phyloP scores from a whole-genome alignment of 768 basidiomycete species.

The Cantharellus anzutake region DNA sequence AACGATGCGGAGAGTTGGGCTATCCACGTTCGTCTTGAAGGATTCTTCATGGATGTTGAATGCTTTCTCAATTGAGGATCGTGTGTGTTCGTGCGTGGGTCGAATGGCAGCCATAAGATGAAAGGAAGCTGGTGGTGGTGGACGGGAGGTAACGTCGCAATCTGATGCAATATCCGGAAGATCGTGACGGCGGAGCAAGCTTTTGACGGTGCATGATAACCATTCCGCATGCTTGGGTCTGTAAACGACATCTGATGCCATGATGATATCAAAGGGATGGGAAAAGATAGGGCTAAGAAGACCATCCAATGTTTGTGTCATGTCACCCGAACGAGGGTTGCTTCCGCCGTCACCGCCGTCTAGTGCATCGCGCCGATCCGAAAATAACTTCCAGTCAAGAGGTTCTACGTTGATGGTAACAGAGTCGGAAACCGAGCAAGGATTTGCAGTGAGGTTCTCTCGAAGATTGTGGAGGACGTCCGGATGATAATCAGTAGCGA shows the following conservation, averaged over 20 bases:
- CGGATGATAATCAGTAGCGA: slow-evolving; percentile 65
- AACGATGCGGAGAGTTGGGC: slow-evolving; percentile 7
- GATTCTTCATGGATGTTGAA: slow-evolving; percentile 20
- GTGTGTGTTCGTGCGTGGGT: slow-evolving; percentile 28
- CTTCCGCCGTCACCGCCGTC: not conserved
- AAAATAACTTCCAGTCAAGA: slow-evolving; percentile 42
- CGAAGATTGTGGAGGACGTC: slow-evolving; percentile 51
- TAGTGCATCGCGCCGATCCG: not conserved
- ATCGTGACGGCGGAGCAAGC: slow-evolving; percentile 22
- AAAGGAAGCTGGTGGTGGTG: slow-evolving; percentile 18
- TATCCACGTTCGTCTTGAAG: slow-evolving; percentile 1
- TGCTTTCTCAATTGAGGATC: slow-evolving; percentile 35
- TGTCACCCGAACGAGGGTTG: not conserved
- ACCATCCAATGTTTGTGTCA: slow-evolving; percentile 8
- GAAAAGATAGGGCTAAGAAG: slow-evolving; percentile 21
- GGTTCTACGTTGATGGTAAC: slow-evolving; percentile 22
- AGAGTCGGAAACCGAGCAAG: slow-evolving; percentile 6
- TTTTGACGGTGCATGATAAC: slow-evolving; percentile 43
- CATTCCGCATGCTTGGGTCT: slow-evolving; percentile 46
- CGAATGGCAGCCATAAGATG: slow-evolving; percentile 58
- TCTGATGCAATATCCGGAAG: not conserved
- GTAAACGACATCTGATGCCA: slow-evolving; percentile 70
- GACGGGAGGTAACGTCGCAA: not conserved
- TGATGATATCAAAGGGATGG: slow-evolving; percentile 41
- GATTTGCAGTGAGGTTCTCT: slow-evolving; percentile 39